phyloP scores from a whole-genome alignment of 202 grass and related monocot genomes.

The Elaeis oleifera region DNA sequence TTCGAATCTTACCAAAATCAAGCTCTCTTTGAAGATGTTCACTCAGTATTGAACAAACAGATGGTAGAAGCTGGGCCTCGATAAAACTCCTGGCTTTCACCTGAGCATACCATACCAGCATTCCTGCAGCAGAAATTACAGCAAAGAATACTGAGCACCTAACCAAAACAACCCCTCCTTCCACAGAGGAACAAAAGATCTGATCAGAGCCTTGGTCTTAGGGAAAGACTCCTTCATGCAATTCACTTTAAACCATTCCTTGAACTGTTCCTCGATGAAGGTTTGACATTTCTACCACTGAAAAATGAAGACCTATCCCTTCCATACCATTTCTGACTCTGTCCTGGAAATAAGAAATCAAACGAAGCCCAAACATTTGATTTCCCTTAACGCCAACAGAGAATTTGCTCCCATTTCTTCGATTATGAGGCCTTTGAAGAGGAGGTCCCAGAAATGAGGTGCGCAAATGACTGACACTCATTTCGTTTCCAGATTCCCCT shows the following conservation, averaged over 20 bases:
- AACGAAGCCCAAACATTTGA: background rate
- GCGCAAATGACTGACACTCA: constrained; percentile 16
- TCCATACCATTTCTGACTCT: constrained; percentile 21
- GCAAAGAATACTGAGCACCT: constrained; percentile 79
- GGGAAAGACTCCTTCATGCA: constrained; percentile 24
- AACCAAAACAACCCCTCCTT: constrained; percentile 81
- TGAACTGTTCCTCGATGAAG: constrained; percentile 38
- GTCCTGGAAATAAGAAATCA: background rate
- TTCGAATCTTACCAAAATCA: constrained; percentile 70
- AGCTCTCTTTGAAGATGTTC: constrained; percentile 81
- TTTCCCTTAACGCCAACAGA: background rate
- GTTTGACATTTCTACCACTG: background rate
- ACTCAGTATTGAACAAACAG: constrained; percentile 56
- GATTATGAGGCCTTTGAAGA: background rate
- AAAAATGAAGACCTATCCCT: constrained; percentile 19
- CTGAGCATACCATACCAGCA: constrained; percentile 73
- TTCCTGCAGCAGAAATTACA: constrained; percentile 57
- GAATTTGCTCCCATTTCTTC: background rate
- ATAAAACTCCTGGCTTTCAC: constrained; percentile 60
- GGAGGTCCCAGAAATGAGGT: constrained; percentile 29
- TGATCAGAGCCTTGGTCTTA: constrained; percentile 45
- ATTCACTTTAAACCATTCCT: constrained; percentile 29
- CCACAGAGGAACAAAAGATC: constrained; percentile 52
- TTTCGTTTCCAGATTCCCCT: constrained; percentile 3
- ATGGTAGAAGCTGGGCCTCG: constrained; percentile 69